Evolutionary conservation across 2,329 filamentous ascomycete species (phyloP), one percentile per base, ranked within the genome.

Genomic region (Penicillium brasilianum): DNA sequence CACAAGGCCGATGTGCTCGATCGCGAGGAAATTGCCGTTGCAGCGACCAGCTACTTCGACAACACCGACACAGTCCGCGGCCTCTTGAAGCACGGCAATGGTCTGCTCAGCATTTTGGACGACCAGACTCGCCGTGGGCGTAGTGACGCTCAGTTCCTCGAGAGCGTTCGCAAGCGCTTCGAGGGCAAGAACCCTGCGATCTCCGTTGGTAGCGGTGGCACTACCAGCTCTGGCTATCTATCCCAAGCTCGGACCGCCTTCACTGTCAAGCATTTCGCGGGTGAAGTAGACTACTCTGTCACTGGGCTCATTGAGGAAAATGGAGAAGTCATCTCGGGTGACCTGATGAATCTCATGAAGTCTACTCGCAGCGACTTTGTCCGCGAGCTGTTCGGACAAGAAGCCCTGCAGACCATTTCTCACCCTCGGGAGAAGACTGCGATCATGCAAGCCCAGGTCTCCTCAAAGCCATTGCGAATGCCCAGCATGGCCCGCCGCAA

Each of bases 31-130:
- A 92, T 99, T 37, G 88, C 84, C 34, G 92, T 99, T 2, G 86
- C 93, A 2, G 89, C 93, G 0, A 97, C 94, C 0, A 97, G 92
- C 80, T 99, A 98, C 77, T 99, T 97, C 70, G 95, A 99, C 78
- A 99, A 98, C 77, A 93, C 91, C 0, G 95, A 98, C 75, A 93
- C 94, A 10, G 93, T 97, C 62, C 92, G 91, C 71, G 94, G 93
- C 13, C 84, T 99, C 34, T 82, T 99, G 58, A 99, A 98, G 80
- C 85, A 92, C 59, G 92, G 93, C 28, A 98, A 98, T 71, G 95
- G 95, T 48, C 82, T 99, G 41, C 83, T 99, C 20, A 93, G 92
- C 77, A 99, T 99, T 65, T 82, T 99, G 0, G 95, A 99, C 72
- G 95, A 99, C 72, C 95, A 99, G 77, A 97, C 93, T 48, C 89